phyloP scores from a whole-genome alignment of 2,329 filamentous ascomycete genomes.

The Diaporthe aspalathi region DNA sequence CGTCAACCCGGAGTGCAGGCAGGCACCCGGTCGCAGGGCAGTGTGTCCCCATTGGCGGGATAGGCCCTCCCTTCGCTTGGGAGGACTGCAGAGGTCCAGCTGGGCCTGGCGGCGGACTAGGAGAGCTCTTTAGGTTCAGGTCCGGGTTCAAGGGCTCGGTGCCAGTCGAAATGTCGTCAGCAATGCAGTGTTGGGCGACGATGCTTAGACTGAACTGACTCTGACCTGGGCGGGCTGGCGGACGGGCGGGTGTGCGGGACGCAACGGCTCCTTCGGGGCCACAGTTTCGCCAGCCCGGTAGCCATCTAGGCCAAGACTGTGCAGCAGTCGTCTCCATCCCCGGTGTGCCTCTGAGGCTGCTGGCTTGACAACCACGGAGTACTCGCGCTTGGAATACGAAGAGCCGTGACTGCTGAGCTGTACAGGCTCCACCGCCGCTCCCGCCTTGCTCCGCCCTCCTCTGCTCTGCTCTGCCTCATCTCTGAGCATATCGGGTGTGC shows the following conservation, averaged over 20 bases:
- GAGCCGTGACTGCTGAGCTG: slow-evolving; percentile 5
- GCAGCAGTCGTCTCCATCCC: slow-evolving; percentile 16
- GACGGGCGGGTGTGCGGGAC: slow-evolving; percentile 7
- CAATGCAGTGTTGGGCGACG: background rate
- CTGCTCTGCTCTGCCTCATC: background rate
- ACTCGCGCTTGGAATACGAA: slow-evolving; percentile 7
- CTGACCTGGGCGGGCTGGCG: background rate
- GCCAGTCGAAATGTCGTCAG: slow-evolving; percentile 17
- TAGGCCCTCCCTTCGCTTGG: background rate
- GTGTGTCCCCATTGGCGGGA: background rate
- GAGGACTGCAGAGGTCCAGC: background rate
- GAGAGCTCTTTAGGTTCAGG: slow-evolving; percentile 16
- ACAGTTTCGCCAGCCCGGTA: slow-evolving; percentile 1
- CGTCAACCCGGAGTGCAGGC: slow-evolving; percentile 7
- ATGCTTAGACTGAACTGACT: slow-evolving; percentile 1
- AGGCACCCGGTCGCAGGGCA: background rate
- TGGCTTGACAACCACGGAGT: slow-evolving; percentile 10
- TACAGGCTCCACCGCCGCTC: background rate
- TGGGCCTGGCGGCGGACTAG: background rate
- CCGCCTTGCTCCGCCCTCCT: too few relatives aligned
- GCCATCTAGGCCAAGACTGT: background rate
- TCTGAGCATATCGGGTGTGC: background rate
- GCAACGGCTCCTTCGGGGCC: slow-evolving; percentile 13
- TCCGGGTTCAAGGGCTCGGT: background rate
- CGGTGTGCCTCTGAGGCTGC: slow-evolving; percentile 9